Base-by-base conservation (phyloP, 345 rosid species). In the Clarkia xantiana region DNA sequence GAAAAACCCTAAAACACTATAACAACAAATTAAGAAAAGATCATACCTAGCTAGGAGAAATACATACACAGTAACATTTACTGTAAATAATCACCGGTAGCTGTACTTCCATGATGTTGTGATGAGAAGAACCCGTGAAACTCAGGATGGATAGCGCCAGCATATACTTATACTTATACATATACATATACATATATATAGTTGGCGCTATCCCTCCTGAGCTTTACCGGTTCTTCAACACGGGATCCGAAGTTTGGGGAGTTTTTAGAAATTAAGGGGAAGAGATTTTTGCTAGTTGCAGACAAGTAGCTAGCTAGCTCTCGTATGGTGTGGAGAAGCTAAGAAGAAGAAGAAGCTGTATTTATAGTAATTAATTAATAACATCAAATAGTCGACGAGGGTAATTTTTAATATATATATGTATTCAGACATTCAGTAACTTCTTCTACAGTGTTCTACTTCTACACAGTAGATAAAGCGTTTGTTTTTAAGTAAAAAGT, bases 81-180 rank as follows among this genome's bases (percentile, higher is more conserved):
- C 23, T 11, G 9, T 52, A 10, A 44, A 10, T 18, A 4, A 51
- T 5, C 54, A 3, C 2, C 9, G 12, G 22, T 8, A 2, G 0
- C 9, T 18, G 22, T 8, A 2, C 1, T 12, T 18, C 36, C 19
- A 0, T 9, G 18, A 14, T 10, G 15, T 22, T 14, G 15, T 12
- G 25, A 65, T 15, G 62, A 22, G 82, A 61, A 69, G 76, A 76
- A 62, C 17, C 82, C 65, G 43, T 73, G 57, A 65, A 76, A 63
- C 86, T 76, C 86, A 79, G 82, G 86, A 79, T 76, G 25, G 86
- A 79, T 76, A 79, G 86, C 86, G 86, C 77, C 81, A n/a, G n/a
- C n/a, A n/a, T n/a, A n/a, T n/a, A n/a, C n/a, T n/a, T n/a, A n/a
- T n/a, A 49, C 23, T 1, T 1, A 49, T 25, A 3, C 2, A 50